Evolutionary conservation across 371 early-diverging fungal genomes (phyloP).

Genomic region (Mucor lusitanicus): DNA sequence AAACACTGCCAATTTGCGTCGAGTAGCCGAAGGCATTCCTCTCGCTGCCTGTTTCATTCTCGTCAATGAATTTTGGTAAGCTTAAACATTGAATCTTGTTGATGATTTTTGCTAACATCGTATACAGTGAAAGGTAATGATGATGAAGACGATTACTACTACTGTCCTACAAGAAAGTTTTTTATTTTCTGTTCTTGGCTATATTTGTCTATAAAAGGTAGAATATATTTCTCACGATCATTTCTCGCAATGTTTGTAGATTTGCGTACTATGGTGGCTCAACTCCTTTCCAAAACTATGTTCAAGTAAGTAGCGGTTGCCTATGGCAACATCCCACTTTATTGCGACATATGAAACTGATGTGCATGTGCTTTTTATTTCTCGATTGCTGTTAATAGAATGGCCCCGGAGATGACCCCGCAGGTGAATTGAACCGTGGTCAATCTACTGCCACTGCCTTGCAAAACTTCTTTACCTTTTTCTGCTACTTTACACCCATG

Average conservation of each 20-base stretch:
- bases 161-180: background rate
- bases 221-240: slow-evolving; percentile 12
- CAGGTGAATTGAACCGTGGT: slow-evolving; percentile 37
- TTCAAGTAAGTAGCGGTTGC: slow-evolving; percentile 26
- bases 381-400: slow-evolving; percentile 2
- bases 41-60: slow-evolving; percentile 57
- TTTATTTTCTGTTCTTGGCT: background rate
- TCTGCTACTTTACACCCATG: slow-evolving; percentile 76
- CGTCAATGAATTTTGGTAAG: slow-evolving; percentile 48
- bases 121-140: background rate
- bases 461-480: slow-evolving; percentile 73
- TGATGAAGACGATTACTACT: slow-evolving; percentile 19
- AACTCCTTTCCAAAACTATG: slow-evolving; percentile 64
- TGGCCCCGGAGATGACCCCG: slow-evolving; percentile 21
- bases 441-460: slow-evolving; percentile 66
- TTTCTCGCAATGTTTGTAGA: slow-evolving; percentile 37
- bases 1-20: slow-evolving; percentile 15
- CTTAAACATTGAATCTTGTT: background rate
- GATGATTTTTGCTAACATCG: background rate
- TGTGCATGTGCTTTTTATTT: background rate
- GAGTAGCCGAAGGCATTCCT: slow-evolving; percentile 47
- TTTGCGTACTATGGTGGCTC: slow-evolving; percentile 77
- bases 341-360: background rate
- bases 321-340: background rate
- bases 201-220: slow-evolving; percentile 8